Evolutionary conservation across 176 grass and related monocot species (phyloP), one percentile per base, ranked within the genome.

Genomic region (Tuctoria greenei): DNA sequence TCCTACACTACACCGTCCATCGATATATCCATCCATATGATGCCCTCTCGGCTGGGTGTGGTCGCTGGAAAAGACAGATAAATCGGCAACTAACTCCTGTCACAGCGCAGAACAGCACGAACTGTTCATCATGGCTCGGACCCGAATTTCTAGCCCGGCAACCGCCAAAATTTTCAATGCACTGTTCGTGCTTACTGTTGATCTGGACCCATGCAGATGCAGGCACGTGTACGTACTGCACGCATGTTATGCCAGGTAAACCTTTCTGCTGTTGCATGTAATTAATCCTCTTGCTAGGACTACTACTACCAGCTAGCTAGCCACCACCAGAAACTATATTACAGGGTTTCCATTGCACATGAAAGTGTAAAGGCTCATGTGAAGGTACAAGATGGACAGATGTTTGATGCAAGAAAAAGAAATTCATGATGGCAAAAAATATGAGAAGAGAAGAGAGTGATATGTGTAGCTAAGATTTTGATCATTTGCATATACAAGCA

Each of bases 401-500:
- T n/a, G n/a, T n/a, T n/a, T n/a, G n/a, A n/a, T n/a, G n/a, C n/a
- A n/a, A n/a, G n/a, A n/a, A n/a, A 31, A 46, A 47, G n/a, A 21
- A 6, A 2, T 2, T 24, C 52, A 23, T 56, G 17, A 51, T 1
- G 16, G 60, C 9, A 1, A 13, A 13, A 36, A 26, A 0, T 20
- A 17, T 21, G 2, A 28, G 14, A 7, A 72, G 12, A 31, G 31
- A 15, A 58, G 6, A 52, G 17, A 52, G 50, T 7, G 16, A 8
- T 56, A 64, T 68, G 56, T 57, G 34, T 44, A 39, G 77, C 46
- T 28, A 42, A 79, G 39, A 73, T 60, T 52, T 42, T 62, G 21
- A 80, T 62, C 17, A 80, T 69, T 35, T 74, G 42, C 62, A 86
- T 80, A 80, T 74, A 75, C 43, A 85, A 42, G 31, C 47, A 51